Conservation (phyloP, 2,329 filamentous ascomycete genomes). For the Ophiocordyceps unilateralis region DNA sequence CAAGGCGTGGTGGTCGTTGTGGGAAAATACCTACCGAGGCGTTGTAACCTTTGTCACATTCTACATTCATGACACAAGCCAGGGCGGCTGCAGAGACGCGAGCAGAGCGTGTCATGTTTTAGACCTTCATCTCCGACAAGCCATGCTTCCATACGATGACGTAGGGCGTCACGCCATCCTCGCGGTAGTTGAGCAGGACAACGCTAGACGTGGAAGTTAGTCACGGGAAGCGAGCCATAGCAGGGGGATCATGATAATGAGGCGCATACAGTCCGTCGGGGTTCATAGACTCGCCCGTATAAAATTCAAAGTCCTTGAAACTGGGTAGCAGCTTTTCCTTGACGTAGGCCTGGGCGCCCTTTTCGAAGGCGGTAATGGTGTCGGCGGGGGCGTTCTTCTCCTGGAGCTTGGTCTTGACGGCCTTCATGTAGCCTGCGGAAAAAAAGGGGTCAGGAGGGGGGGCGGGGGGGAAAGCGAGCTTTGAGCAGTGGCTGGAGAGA, state of each 20-base stretch:
- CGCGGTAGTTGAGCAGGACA: conserved; percentile 90
- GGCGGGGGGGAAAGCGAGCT: background rate
- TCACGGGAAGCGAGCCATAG: conserved; percentile 2
- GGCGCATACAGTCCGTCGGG: conserved; percentile 73
- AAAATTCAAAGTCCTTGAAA: conserved; percentile 96
- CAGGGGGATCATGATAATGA: background rate
- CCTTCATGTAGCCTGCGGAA: conserved; percentile 73
- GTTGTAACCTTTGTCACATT: background rate
- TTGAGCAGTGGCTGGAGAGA: background rate
- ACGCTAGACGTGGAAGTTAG: no score
- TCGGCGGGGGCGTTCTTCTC: conserved; percentile 43
- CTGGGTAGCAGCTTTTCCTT: conserved; percentile 68
- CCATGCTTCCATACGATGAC: conserved; percentile 93
- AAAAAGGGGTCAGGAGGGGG: conserved; percentile 1
- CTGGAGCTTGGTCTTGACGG: conserved; percentile 55
- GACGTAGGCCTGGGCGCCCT: conserved; percentile 52
- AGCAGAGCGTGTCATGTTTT: conserved; percentile 19
- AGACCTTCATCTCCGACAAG: conserved; percentile 79
- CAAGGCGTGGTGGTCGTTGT: background rate
- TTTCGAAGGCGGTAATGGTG: conserved; percentile 64
- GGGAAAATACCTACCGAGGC: background rate
- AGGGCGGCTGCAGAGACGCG: background rate
- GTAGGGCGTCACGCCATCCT: conserved; percentile 84
- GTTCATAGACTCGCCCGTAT: conserved; percentile 83
- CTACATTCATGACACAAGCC: background rate